phyloP scores from a whole-genome alignment of 192 early-diverging fungal genomes.

The Diversispora epigaea region DNA sequence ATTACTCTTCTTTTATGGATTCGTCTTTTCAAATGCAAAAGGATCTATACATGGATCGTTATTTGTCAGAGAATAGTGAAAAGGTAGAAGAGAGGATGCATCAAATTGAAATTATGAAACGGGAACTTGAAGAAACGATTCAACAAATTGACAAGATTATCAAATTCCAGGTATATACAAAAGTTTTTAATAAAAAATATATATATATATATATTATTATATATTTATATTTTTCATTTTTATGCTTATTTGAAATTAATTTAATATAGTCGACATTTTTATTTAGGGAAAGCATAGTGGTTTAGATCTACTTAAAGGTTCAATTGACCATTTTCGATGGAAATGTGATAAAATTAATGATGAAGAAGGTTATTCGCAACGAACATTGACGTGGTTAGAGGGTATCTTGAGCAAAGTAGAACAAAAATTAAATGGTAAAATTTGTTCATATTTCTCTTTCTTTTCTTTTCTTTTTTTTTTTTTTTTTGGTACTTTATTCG shows the following conservation, averaged over 20 bases:
- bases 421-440: conserved; percentile 2
- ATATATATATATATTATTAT: not conserved
- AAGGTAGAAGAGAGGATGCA: not conserved
- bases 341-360: conserved; percentile 1
- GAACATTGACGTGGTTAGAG: not conserved
- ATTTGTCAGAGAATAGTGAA: not conserved
- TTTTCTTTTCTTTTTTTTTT: too few relatives aligned
- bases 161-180: conserved; percentile 2
- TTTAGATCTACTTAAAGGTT: conserved; percentile 14
- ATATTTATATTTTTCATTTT: not conserved
- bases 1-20: not conserved
- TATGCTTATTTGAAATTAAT: too few relatives aligned
- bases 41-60: conserved; percentile 24
- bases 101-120: not conserved
- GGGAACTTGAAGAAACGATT: not conserved
- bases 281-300: conserved; percentile 13
- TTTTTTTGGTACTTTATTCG: not conserved
- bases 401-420: not conserved
- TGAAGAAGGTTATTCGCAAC: not conserved
- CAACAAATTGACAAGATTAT: conserved; percentile 2
- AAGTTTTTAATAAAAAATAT: not conserved
- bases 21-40: not conserved
- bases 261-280: too few relatives aligned
- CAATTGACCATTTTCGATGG: conserved; percentile 7
- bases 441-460: not conserved